Percentiles rank a stretch among this genome's conserved stretches.
These are phyloP conservation scores for Amylostereum areolatum DNA, from an alignment of 1,284 basidiomycete species.

Conservation along the genomic window DNA sequence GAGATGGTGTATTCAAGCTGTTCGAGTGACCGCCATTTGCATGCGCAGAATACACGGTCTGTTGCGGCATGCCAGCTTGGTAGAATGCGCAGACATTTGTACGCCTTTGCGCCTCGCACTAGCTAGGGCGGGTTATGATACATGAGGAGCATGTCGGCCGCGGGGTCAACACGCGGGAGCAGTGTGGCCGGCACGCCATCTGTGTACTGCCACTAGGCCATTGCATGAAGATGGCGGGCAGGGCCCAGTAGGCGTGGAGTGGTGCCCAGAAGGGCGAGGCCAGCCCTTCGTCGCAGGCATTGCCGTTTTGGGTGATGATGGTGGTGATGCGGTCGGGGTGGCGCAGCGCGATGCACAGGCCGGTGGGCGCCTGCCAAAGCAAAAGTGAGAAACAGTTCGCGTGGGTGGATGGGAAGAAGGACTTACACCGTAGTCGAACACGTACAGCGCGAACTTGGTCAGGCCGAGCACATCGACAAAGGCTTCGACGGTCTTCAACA, in stretches of 20 bases:
- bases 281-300: slow-evolving; percentile 40
- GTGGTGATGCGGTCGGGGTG: slow-evolving; percentile 36
- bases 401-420: not conserved
- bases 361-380: slow-evolving; percentile 7
- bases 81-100: too few relatives aligned
- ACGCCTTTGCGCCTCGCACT: slow-evolving; percentile 36
- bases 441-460: slow-evolving; percentile 34
- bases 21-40: too few relatives aligned
- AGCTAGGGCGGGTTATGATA: slow-evolving; percentile 31
- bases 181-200: slow-evolving; percentile 23
- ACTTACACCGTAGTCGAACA: slow-evolving; percentile 43
- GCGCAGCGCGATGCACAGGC: slow-evolving; percentile 32
- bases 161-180: slow-evolving; percentile 27
- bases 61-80: too few relatives aligned
- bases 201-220: slow-evolving; percentile 33
- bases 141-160: slow-evolving; percentile 36
- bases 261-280: slow-evolving; percentile 33
- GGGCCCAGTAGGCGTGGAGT: slow-evolving; percentile 29
- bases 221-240: slow-evolving; percentile 16
- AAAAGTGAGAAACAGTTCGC: too few relatives aligned
- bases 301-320: slow-evolving; percentile 43
- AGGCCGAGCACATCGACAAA: slow-evolving; percentile 36
- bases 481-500: slow-evolving; percentile 30
- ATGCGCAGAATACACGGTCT: too few relatives aligned
- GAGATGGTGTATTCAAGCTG: too few relatives aligned